A percentile compares a stretch with the other conserved stretches of the same genome.
Evolutionary conservation across 305 asterid species (phyloP).

Genomic region (Rubia balearica): DNA sequence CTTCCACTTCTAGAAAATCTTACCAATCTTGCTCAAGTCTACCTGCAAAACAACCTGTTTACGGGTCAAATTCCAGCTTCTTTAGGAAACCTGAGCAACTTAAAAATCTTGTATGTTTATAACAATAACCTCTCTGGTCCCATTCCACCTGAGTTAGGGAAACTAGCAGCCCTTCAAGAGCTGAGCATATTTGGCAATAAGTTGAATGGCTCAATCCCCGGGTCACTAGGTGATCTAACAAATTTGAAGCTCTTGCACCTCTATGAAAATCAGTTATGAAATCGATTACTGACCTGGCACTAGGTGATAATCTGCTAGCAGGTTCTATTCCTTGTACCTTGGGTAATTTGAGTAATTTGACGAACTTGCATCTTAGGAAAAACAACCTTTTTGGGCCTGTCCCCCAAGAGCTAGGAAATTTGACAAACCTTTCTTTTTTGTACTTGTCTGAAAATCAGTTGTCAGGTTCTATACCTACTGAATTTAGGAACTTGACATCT

Average conservation of each 20-base stretch:
- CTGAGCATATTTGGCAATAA: constrained; percentile 65
- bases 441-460: not conserved
- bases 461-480: constrained; percentile 8
- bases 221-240: constrained; percentile 48
- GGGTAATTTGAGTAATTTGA: constrained; percentile 5
- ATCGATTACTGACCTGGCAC: constrained; percentile 55
- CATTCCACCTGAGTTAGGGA: constrained; percentile 63
- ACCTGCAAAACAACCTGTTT: constrained; percentile 31
- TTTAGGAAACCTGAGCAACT: not conserved
- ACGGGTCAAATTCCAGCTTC: constrained; percentile 13
- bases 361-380: not conserved
- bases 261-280: constrained; percentile 18
- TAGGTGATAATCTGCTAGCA: constrained; percentile 40
- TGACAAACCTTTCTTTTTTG: too few relatives aligned
- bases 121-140: not conserved
- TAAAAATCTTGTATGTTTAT: not conserved
- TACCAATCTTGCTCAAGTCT: constrained; percentile 7
- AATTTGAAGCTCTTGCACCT: not conserved
- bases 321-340: constrained; percentile 23
- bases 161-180: constrained; percentile 42
- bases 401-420: not conserved
- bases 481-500: constrained; percentile 4
- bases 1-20: constrained; percentile 43
- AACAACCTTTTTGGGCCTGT: not conserved
- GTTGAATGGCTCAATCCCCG: constrained; percentile 52